A percentile compares a stretch with the other conserved stretches of the same genome.
Conservation (phyloP, 2,329 filamentous ascomycete species). For the Beauveria scarabaeidicola region DNA sequence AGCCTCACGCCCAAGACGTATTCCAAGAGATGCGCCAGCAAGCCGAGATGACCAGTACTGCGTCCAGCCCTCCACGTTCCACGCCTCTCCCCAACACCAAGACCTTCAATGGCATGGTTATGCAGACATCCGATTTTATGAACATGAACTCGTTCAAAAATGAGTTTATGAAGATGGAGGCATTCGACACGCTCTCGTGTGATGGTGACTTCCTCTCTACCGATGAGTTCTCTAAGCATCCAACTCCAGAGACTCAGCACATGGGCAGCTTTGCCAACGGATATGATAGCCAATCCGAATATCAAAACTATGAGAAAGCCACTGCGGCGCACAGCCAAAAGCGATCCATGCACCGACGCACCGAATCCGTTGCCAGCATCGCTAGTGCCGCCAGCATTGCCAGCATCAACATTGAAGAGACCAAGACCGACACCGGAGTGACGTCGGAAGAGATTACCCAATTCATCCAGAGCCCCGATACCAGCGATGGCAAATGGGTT, state of each 20-base stretch:
- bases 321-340: conserved; percentile 15
- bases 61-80: conserved; percentile 48
- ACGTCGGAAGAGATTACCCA: conserved; percentile 74
- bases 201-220: conserved; percentile 30
- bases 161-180: conserved; percentile 35
- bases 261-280: conserved; percentile 32
- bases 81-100: conserved; percentile 38
- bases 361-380: conserved; percentile 51
- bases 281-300: conserved; percentile 36
- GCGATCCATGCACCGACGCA: conserved; percentile 40
- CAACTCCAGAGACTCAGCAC: conserved; percentile 44
- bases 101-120: conserved; percentile 39
- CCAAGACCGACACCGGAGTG: conserved; percentile 71
- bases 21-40: conserved; percentile 53
- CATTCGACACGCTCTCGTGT: conserved; percentile 25
- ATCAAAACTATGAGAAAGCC: conserved; percentile 16
- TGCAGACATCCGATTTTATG: conserved; percentile 50
- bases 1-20: conserved; percentile 38
- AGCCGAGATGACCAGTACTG: conserved; percentile 40
- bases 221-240: conserved; percentile 39
- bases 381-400: conserved; percentile 51
- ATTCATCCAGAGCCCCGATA: conserved; percentile 65
- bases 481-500: conserved; percentile 68
- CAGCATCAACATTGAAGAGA: conserved; percentile 56
- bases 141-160: conserved; percentile 40